These are phyloP conservation scores for Jaapia argillacea DNA, from an alignment of 768 basidiomycete species.

Conservation along the genomic window DNA sequence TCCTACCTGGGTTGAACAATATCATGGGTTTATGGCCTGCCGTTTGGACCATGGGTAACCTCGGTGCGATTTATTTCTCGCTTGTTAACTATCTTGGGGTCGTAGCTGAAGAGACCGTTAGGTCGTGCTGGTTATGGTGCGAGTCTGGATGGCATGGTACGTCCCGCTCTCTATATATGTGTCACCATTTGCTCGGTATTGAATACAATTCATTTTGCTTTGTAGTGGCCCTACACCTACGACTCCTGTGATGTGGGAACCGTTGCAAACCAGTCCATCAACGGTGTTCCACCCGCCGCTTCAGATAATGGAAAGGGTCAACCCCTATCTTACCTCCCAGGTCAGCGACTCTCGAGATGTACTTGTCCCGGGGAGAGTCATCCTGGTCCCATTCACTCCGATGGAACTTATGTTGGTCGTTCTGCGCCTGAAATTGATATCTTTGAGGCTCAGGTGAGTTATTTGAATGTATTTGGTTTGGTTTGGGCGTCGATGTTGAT, in stretches of 20 bases:
- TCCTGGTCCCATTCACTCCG: constrained; percentile 38
- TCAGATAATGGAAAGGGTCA: constrained; percentile 15
- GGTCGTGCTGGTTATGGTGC: constrained; percentile 33
- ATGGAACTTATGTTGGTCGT: constrained; percentile 42
- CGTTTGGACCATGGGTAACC: constrained; percentile 36
- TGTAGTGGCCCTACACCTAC: constrained; percentile 15
- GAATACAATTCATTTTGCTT: background rate
- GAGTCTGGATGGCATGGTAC: constrained; percentile 23
- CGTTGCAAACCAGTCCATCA: constrained; percentile 29
- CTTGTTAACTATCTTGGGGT: background rate
- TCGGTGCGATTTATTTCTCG: background rate
- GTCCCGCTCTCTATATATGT: background rate
- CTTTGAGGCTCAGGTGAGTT: constrained; percentile 39
- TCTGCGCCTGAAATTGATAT: constrained; percentile 54
- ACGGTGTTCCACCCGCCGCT: constrained; percentile 19
- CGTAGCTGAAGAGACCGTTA: background rate
- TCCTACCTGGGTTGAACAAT: background rate
- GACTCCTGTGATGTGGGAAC: constrained; percentile 36
- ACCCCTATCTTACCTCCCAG: constrained; percentile 37
- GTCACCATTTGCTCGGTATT: constrained; percentile 2
- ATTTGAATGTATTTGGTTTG: background rate
- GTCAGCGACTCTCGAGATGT: constrained; percentile 47
- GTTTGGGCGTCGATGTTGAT: background rate
- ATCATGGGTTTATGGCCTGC: constrained; percentile 24
- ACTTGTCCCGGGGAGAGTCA: constrained; percentile 49